Conservation (phyloP, 257 asterid genomes). For the Solanum chaucha region DNA sequence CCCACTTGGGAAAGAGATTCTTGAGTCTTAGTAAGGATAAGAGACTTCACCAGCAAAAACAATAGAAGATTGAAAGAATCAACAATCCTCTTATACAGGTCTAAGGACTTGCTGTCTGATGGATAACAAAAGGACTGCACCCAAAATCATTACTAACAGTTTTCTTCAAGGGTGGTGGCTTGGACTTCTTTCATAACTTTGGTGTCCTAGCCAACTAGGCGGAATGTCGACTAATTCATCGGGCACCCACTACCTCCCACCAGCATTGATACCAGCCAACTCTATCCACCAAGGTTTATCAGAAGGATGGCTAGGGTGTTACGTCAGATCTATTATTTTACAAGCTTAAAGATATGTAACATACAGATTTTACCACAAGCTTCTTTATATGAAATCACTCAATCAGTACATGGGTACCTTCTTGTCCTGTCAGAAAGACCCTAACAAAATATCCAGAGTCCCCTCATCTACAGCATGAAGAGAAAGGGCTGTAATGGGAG, state of each 20-base stretch:
- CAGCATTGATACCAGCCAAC: neutral
- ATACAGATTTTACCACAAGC: neutral
- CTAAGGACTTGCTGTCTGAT: neutral
- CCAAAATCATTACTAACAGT: neutral
- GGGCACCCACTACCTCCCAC: neutral
- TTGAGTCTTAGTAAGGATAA: neutral
- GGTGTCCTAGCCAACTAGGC: neutral
- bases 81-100: neutral
- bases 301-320: neutral
- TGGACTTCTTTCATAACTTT: neutral
- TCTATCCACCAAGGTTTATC: neutral
- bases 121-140: neutral
- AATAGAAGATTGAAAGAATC: neutral
- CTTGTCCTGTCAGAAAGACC: neutral
- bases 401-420: neutral
- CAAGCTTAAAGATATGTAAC: neutral
- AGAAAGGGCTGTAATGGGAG: neutral
- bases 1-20: neutral
- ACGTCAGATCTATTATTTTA: neutral
- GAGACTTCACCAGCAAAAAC: neutral
- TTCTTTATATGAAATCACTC: neutral
- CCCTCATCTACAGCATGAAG: neutral
- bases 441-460: neutral
- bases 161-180: neutral
- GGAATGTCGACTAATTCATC: neutral